A percentile compares a stretch with the other conserved stretches of the same genome.
phyloP scores from a whole-genome alignment of 495 filamentous ascomycete species.

The Trichoderma parareesei region DNA sequence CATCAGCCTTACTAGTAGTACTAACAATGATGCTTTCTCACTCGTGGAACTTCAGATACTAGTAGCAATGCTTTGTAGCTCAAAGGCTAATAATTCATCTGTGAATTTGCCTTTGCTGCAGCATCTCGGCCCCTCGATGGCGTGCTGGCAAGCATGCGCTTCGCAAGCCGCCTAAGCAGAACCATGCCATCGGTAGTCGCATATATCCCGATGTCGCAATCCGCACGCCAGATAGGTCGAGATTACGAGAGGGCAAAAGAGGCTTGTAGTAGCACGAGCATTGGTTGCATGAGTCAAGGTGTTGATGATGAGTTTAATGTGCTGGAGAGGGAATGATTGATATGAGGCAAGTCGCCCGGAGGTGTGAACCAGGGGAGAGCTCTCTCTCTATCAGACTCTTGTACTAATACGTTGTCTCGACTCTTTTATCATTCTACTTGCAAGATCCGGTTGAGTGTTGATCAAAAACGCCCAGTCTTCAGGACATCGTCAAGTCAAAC shows the following conservation, averaged over 20 bases:
- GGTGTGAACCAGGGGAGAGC: neutral
- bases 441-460: neutral
- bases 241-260: neutral
- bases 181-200: neutral
- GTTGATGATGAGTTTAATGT: neutral
- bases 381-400: neutral
- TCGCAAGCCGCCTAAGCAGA: slow-evolving; percentile 9
- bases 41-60: too few species aligned
- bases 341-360: neutral
- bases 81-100: neutral
- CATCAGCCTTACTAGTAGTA: too few species aligned
- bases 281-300: too few species aligned
- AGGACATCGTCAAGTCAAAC: neutral
- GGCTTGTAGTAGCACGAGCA: neutral
- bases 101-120: neutral
- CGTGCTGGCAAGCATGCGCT: slow-evolving; percentile 11
- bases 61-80: neutral
- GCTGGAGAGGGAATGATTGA: neutral
- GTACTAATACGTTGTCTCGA: neutral
- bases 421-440: neutral
- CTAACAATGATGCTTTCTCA: too few species aligned
- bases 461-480: too few species aligned
- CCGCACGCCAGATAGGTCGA: neutral
- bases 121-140: neutral
- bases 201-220: neutral